Base-by-base conservation (phyloP, 768 basidiomycete species). In the Lactarius sp. region DNA sequence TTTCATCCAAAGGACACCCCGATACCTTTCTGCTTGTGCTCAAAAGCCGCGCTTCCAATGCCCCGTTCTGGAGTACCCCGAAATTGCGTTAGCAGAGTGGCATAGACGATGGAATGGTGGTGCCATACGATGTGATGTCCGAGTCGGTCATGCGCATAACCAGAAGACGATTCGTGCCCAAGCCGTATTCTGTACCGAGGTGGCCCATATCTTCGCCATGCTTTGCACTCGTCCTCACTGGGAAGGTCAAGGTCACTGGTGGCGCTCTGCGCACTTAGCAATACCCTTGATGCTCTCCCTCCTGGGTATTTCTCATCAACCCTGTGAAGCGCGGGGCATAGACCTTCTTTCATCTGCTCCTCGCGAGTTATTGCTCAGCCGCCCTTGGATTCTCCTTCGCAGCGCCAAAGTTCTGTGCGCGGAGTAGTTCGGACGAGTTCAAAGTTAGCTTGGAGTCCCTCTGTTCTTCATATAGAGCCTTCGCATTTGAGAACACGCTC, bases 261-360 rank as follows among this genome's bases (percentile, higher is more conserved):
- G 27, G 27, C 27, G 27, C 37, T 79, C 75, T 1, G 88, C 88
- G 6, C 90, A 78, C 34, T 49, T 68, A 18, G 77, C 79, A 33
- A 92, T 73, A 60, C 91, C 90, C 27, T 86, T 75, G 61, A 82
- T 70, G 64, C 84, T 85, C 74, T 93, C 91, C n/a, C 87, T 90
- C 12, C 79, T 82, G 88, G 88, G 66, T 85, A 92, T 61, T 71
- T 79, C 54, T 83, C 78, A 6, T 75, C 68, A n/a, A 85, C 78
- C 34, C 75, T 73, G 58, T 71, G 72, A 7, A 83, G 64, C 9
- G 77, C 64, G 2, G 87, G 87, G 67, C 79, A 91, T 42, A 81
- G 73, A 13, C 80, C 84, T 42, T 75, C 73, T 1, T 78, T 78
- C 67, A 79, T 80, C 68, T 87, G 83, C 18, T 83, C 80, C 16